Evolutionary conservation across 2,329 filamentous ascomycete genomes (phyloP).

Genomic region (Aspergillus fijiensis): DNA sequence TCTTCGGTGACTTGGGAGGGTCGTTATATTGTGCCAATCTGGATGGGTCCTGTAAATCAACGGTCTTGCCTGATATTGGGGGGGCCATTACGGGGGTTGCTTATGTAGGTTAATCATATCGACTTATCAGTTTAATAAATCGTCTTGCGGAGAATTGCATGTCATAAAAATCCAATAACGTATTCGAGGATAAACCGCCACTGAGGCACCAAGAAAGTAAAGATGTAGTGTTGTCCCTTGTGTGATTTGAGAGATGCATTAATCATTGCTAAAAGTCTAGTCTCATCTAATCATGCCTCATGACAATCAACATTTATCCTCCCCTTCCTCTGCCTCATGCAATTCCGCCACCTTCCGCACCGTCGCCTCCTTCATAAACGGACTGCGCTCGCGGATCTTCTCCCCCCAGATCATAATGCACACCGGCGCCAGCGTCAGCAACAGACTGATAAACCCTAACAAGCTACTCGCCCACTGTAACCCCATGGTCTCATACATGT

Average conservation of each 20-base stretch:
- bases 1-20: slow-evolving; percentile 15
- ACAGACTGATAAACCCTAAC: slow-evolving; percentile 40
- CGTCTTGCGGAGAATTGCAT: too few relatives aligned
- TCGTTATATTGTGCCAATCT: slow-evolving; percentile 10
- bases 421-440: slow-evolving; percentile 36
- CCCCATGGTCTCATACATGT: slow-evolving; percentile 37
- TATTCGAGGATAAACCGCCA: too few relatives aligned
- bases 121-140: too few relatives aligned
- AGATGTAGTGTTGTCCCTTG: too few relatives aligned
- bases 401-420: slow-evolving; percentile 10
- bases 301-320: background rate
- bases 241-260: too few relatives aligned
- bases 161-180: too few relatives aligned
- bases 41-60: slow-evolving; percentile 15
- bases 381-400: slow-evolving; percentile 3
- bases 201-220: too few relatives aligned
- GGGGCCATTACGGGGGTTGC: background rate
- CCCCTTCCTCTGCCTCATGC: background rate
- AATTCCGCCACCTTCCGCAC: slow-evolving; percentile 5
- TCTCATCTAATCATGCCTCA: background rate
- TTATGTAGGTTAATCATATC: too few relatives aligned
- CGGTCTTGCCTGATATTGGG: slow-evolving; percentile 6
- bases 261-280: background rate
- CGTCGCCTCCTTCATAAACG: slow-evolving; percentile 10
- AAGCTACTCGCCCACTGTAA: slow-evolving; percentile 43